Evolutionary conservation across 768 basidiomycete genomes (phyloP), one percentile per base, ranked within the genome.

Genomic region (Lentinula sp.): DNA sequence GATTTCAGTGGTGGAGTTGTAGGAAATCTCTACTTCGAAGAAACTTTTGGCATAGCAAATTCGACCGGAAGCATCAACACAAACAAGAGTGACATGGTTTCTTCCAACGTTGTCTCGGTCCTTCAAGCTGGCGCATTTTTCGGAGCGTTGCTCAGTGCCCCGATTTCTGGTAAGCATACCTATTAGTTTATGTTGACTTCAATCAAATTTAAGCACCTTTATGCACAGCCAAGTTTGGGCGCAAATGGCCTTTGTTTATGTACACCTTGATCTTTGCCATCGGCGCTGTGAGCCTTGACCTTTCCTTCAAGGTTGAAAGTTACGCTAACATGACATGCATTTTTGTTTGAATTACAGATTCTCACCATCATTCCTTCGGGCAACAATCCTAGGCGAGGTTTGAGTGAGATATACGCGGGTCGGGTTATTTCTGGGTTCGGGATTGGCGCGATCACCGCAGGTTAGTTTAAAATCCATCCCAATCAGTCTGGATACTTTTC

Each of bases 101-200:
- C 79, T 1, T 80, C 81, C 61, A 85, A 83, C 61, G 80, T 87
- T 55, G 86, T 87, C 50, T 84, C 86, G 11, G 84, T 87, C n/a
- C 76, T 87, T 13, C 86, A 87, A 64, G 84, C 80, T 6, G 84
- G 83, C 18, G 83, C 84, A 3, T 85, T 86, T 74, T 85, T 86
- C 65, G 86, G 85, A 58, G 84, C 86, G 18, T 68, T 87, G 9
- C 73, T 74, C 21, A 79, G 78, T 62, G 80, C 81, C 4, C 80
- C 80, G 2, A 60, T 82, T 55, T 81, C 81, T 10, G 70, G 82
- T 82, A 59, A 48, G 39, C 10, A 18, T 7, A 1, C 4, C 8
- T 10, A n/a, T 31, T 35, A 23, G 16, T 28, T 42, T 31, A 39
- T 4, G n/a, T 6, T n/a, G 13, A 18, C 11, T 8, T 35, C 15